Percentiles rank a stretch among this genome's conserved stretches.
Evolutionary conservation across 345 rosid species (phyloP).

Genomic region (Eucalyptus guilfoylei): DNA sequence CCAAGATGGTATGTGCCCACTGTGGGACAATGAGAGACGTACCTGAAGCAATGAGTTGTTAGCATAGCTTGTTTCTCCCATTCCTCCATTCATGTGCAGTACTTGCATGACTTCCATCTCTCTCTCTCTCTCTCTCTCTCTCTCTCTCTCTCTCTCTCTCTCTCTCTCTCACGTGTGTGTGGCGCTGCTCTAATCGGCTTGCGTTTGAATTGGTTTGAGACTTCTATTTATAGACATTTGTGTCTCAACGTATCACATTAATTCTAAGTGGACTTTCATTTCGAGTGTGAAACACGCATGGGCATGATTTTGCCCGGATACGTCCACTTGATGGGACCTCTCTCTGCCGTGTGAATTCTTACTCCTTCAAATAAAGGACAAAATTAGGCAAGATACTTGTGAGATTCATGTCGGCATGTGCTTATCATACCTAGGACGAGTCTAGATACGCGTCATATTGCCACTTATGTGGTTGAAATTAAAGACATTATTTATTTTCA

Average conservation of each 20-base stretch:
- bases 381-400: neutral
- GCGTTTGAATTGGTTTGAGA: neutral
- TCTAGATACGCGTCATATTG: neutral
- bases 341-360: neutral
- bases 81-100: neutral
- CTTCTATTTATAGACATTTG: neutral
- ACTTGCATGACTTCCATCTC: neutral
- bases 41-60: slow-evolving; percentile 4
- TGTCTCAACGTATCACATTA: neutral
- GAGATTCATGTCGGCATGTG: neutral
- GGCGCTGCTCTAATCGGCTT: neutral
- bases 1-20: no score
- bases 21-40: neutral
- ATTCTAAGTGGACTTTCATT: neutral
- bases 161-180: neutral
- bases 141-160: neutral
- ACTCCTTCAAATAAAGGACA: neutral
- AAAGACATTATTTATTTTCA: neutral
- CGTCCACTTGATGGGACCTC: neutral
- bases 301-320: neutral
- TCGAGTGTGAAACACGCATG: neutral
- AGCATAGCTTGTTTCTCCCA: slow-evolving; percentile 29
- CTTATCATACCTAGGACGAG: neutral
- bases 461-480: neutral
- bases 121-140: neutral